A percentile compares a stretch with the other conserved stretches of the same genome.
Evolutionary conservation across 345 rosid species (phyloP).

Genomic region (Arabis hirsuta): DNA sequence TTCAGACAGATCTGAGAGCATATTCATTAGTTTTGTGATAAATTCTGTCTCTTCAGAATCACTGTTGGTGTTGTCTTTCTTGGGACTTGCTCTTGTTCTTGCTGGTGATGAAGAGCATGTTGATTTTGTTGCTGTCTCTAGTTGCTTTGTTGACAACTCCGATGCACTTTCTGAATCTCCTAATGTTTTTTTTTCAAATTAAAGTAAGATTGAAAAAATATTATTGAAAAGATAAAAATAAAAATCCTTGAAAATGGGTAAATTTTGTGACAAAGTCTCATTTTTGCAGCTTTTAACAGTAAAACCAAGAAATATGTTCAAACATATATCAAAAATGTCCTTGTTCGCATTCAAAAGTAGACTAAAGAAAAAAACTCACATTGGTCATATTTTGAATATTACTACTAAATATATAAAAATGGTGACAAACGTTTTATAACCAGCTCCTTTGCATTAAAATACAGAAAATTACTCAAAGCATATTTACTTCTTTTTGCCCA

Average conservation of each 20-base stretch:
- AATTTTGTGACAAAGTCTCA: conserved; percentile 24
- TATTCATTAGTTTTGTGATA: conserved; percentile 46
- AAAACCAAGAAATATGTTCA: conserved; percentile 33
- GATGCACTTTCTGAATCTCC: conserved; percentile 46
- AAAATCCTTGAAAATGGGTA: conserved; percentile 27
- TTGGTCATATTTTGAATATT: conserved; percentile 10
- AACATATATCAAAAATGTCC: background rate
- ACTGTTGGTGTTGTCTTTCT: conserved; percentile 33
- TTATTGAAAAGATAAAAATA: conserved; percentile 3
- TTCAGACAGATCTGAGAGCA: conserved; percentile 52
- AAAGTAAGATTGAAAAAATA: conserved; percentile 22
- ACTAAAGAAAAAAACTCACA: background rate
- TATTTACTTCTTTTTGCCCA: background rate
- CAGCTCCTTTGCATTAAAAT: background rate
- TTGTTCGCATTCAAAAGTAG: background rate
- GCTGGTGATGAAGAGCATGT: conserved; percentile 40
- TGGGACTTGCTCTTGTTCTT: conserved; percentile 35
- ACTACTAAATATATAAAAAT: background rate
- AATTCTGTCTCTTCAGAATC: conserved; percentile 40
- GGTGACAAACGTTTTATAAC: conserved; percentile 23
- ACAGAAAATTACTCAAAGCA: background rate
- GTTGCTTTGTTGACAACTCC: conserved; percentile 42
- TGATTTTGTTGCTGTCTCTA: conserved; percentile 37
- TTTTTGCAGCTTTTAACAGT: conserved; percentile 33
- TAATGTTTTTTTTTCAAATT: conserved; percentile 40